Conservation (phyloP, 2,329 filamentous ascomycete species). For the Pleurostoma richardsiae region DNA sequence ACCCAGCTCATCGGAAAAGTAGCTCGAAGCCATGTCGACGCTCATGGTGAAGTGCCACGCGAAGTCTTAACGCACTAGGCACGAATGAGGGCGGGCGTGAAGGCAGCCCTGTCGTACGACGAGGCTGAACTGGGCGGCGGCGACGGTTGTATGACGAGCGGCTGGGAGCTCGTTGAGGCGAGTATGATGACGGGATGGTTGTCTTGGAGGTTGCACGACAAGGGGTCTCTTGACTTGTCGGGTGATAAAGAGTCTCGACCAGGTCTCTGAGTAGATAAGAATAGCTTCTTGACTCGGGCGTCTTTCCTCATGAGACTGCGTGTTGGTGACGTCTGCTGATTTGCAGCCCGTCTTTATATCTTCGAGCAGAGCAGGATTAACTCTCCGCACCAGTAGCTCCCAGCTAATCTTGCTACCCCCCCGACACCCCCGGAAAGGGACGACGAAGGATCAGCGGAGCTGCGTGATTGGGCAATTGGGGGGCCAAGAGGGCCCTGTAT, state of each 20-base stretch:
- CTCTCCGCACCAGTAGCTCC: neutral
- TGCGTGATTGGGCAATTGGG: neutral
- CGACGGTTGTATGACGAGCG: neutral
- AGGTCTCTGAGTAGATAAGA: neutral
- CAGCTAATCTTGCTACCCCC: neutral
- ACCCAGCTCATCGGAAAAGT: neutral
- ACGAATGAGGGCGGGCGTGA: too few species aligned
- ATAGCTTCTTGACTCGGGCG: neutral
- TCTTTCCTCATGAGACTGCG: neutral
- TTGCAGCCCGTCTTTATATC: neutral
- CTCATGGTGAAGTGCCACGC: neutral
- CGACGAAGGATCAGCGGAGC: neutral
- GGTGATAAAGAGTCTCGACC: neutral
- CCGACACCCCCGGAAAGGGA: neutral
- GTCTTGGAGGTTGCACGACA: neutral
- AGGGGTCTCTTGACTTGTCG: neutral
- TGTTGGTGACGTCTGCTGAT: neutral
- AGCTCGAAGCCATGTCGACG: neutral
- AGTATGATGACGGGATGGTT: neutral
- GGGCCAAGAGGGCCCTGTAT: too few species aligned
- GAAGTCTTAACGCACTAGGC: neutral
- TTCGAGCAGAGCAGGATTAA: neutral
- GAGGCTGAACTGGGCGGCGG: neutral
- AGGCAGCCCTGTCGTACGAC: neutral
- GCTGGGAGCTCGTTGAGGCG: neutral